Base-by-base conservation (phyloP, 2,329 filamentous ascomycete species). In the Arthroderma sp. region DNA sequence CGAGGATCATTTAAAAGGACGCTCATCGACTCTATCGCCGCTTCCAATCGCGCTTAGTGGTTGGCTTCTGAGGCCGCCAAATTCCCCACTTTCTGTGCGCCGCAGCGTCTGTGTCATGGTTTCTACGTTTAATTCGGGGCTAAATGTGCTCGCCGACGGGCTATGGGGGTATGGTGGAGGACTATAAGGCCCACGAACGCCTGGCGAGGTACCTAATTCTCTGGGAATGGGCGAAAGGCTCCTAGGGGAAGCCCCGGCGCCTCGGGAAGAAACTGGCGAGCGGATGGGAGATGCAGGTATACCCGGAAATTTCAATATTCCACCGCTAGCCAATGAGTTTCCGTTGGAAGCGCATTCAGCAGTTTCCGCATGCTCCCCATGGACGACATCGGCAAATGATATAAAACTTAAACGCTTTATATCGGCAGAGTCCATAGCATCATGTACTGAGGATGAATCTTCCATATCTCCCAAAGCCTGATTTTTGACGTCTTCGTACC, bases 311-410 rank as follows among this genome's bases (percentile, higher is more conserved):
- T 47, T 78, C 5, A 80, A 80, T 15, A 84, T 66, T 8, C 81
- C 81, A 42, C 77, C 74, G 47, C 82, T 66, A 59, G 86, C 80
- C 46, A 84, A 71, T 45, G 80, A 81, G 48, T 89, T 83, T 51
- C 81, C 72, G 53, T 74, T 80, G 39, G 75, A 71, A 33, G 65
- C 60, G 43, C 51, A 49, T 41, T 62, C 62, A 22, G 60, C 62
- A 34, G 61, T 64, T 11, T 70, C 67, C 31, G 70, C 68, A 49
- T 74, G 68, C 47, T 79, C 75, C 29, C 77, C 77, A 60, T 94
- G 86, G 36, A 96, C 86, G 6, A 96, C 86, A 57, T 96, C 89
- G 49, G 89, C 88, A 63, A 96, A 96, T 5, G 87, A 94, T 59
- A 96, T 94, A 67, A 96, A 96, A 61, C 84, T 91, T 50, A 96